phyloP scores from a whole-genome alignment of 1,284 basidiomycete species.

The Bjerkandera adusta region DNA sequence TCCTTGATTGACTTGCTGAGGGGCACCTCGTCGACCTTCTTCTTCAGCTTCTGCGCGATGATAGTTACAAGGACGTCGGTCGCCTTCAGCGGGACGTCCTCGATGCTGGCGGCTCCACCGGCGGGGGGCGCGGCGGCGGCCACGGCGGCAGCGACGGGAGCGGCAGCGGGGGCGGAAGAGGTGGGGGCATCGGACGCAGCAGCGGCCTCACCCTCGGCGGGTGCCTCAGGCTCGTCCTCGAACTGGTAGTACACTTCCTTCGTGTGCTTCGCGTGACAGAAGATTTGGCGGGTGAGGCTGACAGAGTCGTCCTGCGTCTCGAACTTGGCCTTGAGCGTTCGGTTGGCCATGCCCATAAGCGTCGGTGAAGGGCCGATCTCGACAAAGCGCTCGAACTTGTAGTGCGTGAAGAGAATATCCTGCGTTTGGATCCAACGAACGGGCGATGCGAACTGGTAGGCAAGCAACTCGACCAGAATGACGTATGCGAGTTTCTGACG shows the following conservation, averaged over 20 bases:
- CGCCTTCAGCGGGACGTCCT: slow-evolving; percentile 92
- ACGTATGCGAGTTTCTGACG: slow-evolving; percentile 93
- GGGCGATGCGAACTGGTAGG: slow-evolving; percentile 95
- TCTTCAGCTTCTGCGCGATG: slow-evolving; percentile 98
- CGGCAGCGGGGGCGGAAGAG: slow-evolving; percentile 42
- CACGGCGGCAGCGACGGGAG: slow-evolving; percentile 42
- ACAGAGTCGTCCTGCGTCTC: slow-evolving; percentile 87
- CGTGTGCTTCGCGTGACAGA: slow-evolving; percentile 92
- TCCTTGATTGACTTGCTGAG: slow-evolving; percentile 98
- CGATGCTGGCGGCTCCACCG: slow-evolving; percentile 71
- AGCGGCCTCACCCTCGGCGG: slow-evolving; percentile 40
- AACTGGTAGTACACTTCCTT: slow-evolving; percentile 99
- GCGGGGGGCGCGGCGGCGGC: slow-evolving; percentile 46
- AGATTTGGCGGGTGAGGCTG: slow-evolving; percentile 78
- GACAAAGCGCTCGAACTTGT: slow-evolving; percentile 90
- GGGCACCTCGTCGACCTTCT: slow-evolving; percentile 85
- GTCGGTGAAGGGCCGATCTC: slow-evolving; percentile 97
- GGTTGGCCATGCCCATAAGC: slow-evolving; percentile 93
- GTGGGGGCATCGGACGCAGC: slow-evolving; percentile 42
- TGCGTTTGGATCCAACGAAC: slow-evolving; percentile 99
- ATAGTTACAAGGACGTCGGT: slow-evolving; percentile 87
- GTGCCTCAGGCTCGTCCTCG: slow-evolving; percentile 78
- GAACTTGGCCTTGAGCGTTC: slow-evolving; percentile 96
- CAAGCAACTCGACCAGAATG: slow-evolving; percentile 93
- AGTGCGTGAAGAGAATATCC: slow-evolving; percentile 89